phyloP scores from a whole-genome alignment of 2,329 filamentous ascomycete species.

The Ophiocordyceps australis region DNA sequence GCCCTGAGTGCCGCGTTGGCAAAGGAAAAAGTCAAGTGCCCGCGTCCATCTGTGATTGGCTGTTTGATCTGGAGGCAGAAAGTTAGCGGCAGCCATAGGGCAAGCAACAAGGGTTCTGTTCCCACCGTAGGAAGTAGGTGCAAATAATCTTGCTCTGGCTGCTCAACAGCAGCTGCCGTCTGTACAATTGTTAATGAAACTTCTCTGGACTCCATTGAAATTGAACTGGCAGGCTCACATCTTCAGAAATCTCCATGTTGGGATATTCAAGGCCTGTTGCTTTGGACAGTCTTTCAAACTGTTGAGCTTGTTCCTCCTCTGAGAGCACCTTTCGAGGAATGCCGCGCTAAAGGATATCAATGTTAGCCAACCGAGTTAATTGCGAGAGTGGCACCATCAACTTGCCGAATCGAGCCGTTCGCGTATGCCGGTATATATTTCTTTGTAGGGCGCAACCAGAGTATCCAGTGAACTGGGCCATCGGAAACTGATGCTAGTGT shows the following conservation, averaged over 20 bases:
- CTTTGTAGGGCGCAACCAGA: not conserved
- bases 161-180: constrained; percentile 1
- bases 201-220: too few relatives aligned
- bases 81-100: too few relatives aligned
- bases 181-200: not conserved
- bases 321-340: not conserved
- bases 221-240: constrained; percentile 1
- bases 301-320: not conserved
- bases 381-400: too few relatives aligned
- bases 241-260: constrained; percentile 1
- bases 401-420: too few relatives aligned
- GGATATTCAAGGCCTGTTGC: constrained; percentile 1
- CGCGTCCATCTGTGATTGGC: constrained; percentile 1
- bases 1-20: constrained; percentile 1
- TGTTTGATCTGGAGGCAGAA: constrained; percentile 2
- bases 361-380: too few relatives aligned
- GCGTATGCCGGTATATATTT: too few relatives aligned
- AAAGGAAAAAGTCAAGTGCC: constrained; percentile 1
- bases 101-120: too few relatives aligned
- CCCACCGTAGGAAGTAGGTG: constrained; percentile 2
- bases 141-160: constrained; percentile 2
- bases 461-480: constrained; percentile 1
- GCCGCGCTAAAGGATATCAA: not conserved
- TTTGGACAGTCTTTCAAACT: not conserved
- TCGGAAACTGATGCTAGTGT: too few relatives aligned